These are phyloP conservation scores for Aspergillus tanneri DNA, from an alignment of 2,329 filamentous ascomycete genomes.

Conservation along the genomic window DNA sequence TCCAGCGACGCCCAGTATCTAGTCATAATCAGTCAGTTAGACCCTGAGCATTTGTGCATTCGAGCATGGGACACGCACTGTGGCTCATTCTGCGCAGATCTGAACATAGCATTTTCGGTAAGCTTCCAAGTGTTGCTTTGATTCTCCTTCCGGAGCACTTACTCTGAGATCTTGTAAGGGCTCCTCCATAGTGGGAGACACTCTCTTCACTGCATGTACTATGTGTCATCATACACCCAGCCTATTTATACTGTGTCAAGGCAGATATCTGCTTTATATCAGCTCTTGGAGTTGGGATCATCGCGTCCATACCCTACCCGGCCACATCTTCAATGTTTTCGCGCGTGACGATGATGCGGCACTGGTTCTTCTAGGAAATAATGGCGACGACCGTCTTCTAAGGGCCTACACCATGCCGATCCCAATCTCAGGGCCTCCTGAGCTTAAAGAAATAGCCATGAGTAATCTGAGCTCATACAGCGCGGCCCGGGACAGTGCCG, in stretches of 20 bases:
- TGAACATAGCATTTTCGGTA: neutral
- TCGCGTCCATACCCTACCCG: neutral
- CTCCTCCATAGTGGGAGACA: neutral
- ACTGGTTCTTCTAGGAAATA: conserved; percentile 1
- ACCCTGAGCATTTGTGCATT: conserved; percentile 6
- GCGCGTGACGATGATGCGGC: conserved; percentile 3
- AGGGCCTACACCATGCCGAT: conserved; percentile 1
- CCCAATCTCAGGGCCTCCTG: neutral
- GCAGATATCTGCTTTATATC: neutral
- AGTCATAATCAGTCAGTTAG: conserved; percentile 10
- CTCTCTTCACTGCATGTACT: conserved; percentile 4
- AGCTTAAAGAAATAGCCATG: conserved; percentile 1
- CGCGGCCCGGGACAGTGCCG: neutral
- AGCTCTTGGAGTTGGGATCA: conserved; percentile 3
- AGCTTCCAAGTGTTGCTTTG: neutral
- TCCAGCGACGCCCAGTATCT: conserved; percentile 13
- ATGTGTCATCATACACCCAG: neutral
- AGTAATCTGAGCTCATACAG: neutral
- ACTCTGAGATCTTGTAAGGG: neutral
- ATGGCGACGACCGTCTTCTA: conserved; percentile 2
- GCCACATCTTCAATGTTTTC: neutral
- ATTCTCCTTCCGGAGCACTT: neutral
- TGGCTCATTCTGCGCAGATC: conserved; percentile 6
- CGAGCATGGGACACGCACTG: conserved; percentile 13
- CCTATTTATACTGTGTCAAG: conserved; percentile 6